Percentiles rank a stretch among this genome's conserved stretches.
Conservation (phyloP, 345 rosid genomes). For the Passiflora organensis region DNA sequence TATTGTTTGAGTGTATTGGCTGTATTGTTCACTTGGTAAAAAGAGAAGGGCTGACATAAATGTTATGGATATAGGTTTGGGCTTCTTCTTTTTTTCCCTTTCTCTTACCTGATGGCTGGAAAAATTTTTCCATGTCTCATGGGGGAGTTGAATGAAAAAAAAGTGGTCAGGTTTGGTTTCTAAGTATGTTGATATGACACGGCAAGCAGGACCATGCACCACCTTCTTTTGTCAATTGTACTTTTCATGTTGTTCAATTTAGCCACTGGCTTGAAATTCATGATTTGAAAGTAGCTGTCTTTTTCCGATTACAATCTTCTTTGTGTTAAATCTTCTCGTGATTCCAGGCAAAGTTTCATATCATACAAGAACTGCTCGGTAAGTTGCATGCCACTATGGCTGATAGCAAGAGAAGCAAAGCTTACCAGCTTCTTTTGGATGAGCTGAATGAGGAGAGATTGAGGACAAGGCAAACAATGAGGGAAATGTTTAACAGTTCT, state of each 20-base stretch:
- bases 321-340: not conserved
- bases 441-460: constrained; percentile 76
- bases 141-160: no score
- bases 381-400: constrained; percentile 56
- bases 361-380: constrained; percentile 89
- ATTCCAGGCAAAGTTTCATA: constrained; percentile 83
- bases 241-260: not conserved
- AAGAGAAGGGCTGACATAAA: no score
- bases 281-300: not conserved
- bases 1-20: no score
- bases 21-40: no score
- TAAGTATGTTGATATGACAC: no score
- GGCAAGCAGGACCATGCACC: no score
- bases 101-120: no score
- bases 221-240: no score
- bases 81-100: no score
- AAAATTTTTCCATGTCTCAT: no score
- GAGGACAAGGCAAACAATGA: constrained; percentile 66
- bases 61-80: no score
- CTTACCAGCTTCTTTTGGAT: constrained; percentile 47
- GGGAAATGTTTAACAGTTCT: constrained; percentile 80
- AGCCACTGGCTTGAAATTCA: not conserved
- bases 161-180: no score
- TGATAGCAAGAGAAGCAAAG: constrained; percentile 40
- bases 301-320: not conserved